Evolutionary conservation across 176 grass and related monocot species (phyloP).

Genomic region (Carex littledalei): DNA sequence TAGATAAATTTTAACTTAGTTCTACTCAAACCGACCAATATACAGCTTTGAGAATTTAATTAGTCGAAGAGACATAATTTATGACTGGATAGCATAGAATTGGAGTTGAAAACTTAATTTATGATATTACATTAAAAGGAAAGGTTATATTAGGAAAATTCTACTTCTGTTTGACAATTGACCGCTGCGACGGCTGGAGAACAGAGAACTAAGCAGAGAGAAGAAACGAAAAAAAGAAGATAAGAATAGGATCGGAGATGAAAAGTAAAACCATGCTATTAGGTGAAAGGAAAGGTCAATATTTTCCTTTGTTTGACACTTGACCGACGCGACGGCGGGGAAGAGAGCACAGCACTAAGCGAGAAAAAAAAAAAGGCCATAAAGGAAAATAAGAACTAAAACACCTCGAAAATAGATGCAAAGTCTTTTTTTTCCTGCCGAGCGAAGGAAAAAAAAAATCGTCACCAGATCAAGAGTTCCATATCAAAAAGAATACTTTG

Average conservation of each 20-base stretch:
- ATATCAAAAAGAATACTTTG: no score
- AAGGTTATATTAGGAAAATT: neutral
- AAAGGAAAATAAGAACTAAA: neutral
- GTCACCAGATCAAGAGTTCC: no score
- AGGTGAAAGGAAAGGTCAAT: neutral
- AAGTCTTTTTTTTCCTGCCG: neutral
- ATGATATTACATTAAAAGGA: neutral
- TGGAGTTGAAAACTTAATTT: no score
- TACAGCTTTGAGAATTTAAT: no score
- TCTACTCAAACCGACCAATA: no score
- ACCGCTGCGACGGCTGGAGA: neutral
- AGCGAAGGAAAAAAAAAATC: neutral
- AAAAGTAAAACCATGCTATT: neutral
- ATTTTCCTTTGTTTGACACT: neutral
- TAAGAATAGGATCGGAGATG: neutral
- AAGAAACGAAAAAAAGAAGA: neutral
- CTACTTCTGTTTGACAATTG: neutral
- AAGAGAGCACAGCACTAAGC: neutral
- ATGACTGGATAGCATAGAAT: neutral
- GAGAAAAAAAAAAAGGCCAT: neutral
- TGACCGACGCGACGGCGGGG: neutral
- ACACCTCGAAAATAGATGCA: neutral
- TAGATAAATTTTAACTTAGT: neutral
- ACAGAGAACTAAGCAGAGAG: neutral
- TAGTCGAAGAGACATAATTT: neutral